phyloP scores from a whole-genome alignment of 352 stramenopile genomes.

The Phytophthora hibernalis region DNA sequence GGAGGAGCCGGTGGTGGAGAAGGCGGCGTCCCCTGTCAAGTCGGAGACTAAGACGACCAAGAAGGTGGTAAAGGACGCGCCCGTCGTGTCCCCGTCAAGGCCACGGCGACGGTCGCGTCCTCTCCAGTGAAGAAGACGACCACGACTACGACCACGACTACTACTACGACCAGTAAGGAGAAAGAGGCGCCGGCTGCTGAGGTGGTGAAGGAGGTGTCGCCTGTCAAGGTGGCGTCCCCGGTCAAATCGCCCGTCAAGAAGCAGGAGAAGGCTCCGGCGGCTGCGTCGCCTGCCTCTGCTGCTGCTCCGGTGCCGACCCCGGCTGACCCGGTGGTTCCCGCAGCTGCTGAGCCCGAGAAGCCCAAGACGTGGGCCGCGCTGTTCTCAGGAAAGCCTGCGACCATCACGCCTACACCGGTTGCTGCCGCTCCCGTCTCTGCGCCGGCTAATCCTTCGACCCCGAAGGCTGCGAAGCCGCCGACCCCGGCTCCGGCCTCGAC shows the following conservation, averaged over 20 bases:
- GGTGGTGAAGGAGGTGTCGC: slow-evolving; percentile 13
- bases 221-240: slow-evolving; percentile 20
- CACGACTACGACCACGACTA: background rate
- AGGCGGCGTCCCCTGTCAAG: slow-evolving; percentile 26
- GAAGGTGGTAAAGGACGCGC: slow-evolving; percentile 5
- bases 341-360: slow-evolving; percentile 36
- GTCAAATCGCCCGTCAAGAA: slow-evolving; percentile 34
- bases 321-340: slow-evolving; percentile 36
- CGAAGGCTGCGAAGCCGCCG: slow-evolving; percentile 41
- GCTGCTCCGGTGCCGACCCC: slow-evolving; percentile 37
- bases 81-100: slow-evolving; percentile 7
- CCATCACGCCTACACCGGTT: slow-evolving; percentile 29
- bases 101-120: slow-evolving; percentile 10
- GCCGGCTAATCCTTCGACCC: slow-evolving; percentile 64
- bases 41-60: slow-evolving; percentile 31
- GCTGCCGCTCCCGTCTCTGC: slow-evolving; percentile 22
- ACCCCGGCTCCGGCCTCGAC: slow-evolving; percentile 17
- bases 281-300: slow-evolving; percentile 27
- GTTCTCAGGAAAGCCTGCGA: slow-evolving; percentile 33
- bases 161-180: background rate
- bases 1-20: slow-evolving; percentile 34
- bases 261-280: slow-evolving; percentile 11
- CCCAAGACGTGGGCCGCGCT: slow-evolving; percentile 46
- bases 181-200: background rate
- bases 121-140: slow-evolving; percentile 12